Evolutionary conservation across 2,329 filamentous ascomycete species (phyloP).

Genomic region (Colletotrichum magnum): DNA sequence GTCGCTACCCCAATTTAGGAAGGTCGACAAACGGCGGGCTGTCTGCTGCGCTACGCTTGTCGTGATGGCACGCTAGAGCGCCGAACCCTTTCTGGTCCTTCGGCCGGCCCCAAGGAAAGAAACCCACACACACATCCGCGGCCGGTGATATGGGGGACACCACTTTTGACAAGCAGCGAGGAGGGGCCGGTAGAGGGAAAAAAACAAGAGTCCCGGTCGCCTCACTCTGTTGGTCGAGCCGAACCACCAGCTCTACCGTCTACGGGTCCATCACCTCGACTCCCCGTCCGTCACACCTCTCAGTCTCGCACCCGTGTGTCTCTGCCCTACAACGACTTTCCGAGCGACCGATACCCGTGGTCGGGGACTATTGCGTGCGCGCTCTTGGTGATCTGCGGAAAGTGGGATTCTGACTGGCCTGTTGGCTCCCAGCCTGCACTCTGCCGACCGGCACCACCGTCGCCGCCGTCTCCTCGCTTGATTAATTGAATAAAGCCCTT

Average conservation of each 20-base stretch:
- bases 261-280: neutral
- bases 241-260: slow-evolving; percentile 9
- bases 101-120: slow-evolving; percentile 8
- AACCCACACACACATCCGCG: slow-evolving; percentile 18
- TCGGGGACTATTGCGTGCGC: slow-evolving; percentile 7
- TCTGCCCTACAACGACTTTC: neutral
- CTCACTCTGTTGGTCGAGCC: slow-evolving; percentile 13
- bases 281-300: neutral
- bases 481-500: slow-evolving; percentile 38
- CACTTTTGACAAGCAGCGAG: too few species aligned
- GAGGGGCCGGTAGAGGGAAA: neutral
- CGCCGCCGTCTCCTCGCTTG: slow-evolving; percentile 36
- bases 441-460: slow-evolving; percentile 38
- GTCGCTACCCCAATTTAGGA: slow-evolving; percentile 41
- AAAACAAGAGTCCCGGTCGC: slow-evolving; percentile 1
- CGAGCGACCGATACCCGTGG: slow-evolving; percentile 9
- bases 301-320: too few species aligned
- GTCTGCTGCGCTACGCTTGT: slow-evolving; percentile 22
- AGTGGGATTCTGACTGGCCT: slow-evolving; percentile 34
- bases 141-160: slow-evolving; percentile 12
- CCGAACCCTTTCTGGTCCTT: slow-evolving; percentile 28
- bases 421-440: slow-evolving; percentile 33
- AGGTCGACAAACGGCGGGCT: slow-evolving; percentile 38
- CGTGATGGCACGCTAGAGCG: slow-evolving; percentile 39
- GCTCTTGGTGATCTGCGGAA: slow-evolving; percentile 21